Conservation (phyloP, 495 filamentous ascomycete genomes). For the Xylaria grammica region DNA sequence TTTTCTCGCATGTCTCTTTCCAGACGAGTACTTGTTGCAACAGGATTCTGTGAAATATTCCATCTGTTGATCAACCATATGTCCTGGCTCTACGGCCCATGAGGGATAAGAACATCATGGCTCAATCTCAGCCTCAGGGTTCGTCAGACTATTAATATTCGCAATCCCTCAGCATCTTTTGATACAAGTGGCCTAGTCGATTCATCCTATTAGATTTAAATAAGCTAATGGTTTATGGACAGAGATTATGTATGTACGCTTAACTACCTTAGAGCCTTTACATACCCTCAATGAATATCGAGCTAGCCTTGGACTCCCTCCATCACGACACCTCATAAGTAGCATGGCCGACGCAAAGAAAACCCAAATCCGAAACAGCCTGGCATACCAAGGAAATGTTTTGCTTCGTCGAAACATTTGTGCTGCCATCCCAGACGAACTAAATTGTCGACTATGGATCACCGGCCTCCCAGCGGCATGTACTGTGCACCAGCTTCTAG, state of each 20-base stretch:
- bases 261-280: background rate
- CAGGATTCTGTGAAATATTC: no score
- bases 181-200: background rate
- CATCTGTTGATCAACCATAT: no score
- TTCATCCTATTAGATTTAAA: background rate
- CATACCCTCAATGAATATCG: slow-evolving; percentile 10
- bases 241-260: background rate
- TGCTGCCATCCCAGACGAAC: slow-evolving; percentile 31
- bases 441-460: slow-evolving; percentile 45
- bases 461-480: slow-evolving; percentile 34
- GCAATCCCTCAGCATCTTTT: background rate
- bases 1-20: background rate
- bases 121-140: background rate
- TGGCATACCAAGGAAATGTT: background rate
- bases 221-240: background rate
- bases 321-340: slow-evolving; percentile 12
- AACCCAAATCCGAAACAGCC: background rate
- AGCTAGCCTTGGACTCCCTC: background rate
- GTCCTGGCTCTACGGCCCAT: no score
- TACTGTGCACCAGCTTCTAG: slow-evolving; percentile 29
- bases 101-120: background rate
- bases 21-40: no score
- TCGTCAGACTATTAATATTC: background rate
- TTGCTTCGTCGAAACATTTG: background rate
- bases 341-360: background rate